Base-by-base conservation (phyloP, 2,329 filamentous ascomycete genomes). In the Paecilomyces niveus region DNA sequence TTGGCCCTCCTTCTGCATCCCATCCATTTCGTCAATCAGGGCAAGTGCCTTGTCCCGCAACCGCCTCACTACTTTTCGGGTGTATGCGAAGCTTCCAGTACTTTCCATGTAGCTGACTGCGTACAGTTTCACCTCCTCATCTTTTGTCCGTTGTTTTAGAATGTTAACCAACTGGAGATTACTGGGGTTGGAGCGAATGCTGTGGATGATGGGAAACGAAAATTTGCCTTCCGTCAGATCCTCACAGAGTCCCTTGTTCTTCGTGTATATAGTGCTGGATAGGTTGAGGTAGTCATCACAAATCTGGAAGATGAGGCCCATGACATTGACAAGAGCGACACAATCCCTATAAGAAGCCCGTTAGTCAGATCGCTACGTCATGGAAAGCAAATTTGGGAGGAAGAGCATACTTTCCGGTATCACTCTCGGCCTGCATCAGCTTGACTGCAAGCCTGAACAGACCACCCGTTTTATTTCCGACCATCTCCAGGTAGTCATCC, bases 171-270 rank as follows among this genome's bases (percentile, higher is more conserved):
- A 83, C 68, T 95, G 18, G 85, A 89, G 70, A 57, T 77, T 78
- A 3, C 67, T 67, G 2, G 75, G 75, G 70, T 92, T 84, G 60
- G 88, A 77, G 62, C 73, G 89, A 65, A 97, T 95, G 72, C 89
- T 89, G 77, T 97, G 93, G 68, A 97, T 96, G 68, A 97, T 87
- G 49, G 92, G 92, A 72, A 97, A 97, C 26, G 89, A 93, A 78
- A 97, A 97, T 81, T 97, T 97, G 63, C 93, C 93, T 78, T 97
- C 94, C 0, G 92, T 97, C 66, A 97, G 78, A 75, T 97, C 94
- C 78, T 97, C 93, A 74, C 90, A 96, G 65, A 96, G 84, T 54
- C 93, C 94, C 78, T 97, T 97, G 74, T 96, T 93, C 63, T 88
- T 81, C 39, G 86, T 87, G 79, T 97, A 97, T 68, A 86, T 81